Evolutionary conservation across 176 grass and related monocot genomes (phyloP), one percentile per base, ranked within the genome.

Genomic region (Raddia guianensis): DNA sequence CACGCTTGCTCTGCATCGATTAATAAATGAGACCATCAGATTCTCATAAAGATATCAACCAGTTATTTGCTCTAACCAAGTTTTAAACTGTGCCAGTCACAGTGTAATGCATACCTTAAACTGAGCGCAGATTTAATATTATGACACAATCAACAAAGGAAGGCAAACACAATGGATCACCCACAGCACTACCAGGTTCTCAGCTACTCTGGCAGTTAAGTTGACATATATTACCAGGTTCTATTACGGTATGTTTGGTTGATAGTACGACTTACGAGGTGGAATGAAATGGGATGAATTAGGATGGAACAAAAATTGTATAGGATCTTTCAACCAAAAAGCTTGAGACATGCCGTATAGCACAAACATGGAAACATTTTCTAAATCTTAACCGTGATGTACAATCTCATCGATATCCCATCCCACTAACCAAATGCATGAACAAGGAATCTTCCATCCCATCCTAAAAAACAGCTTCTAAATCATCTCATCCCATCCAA

Each of bases 1-100:
- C 95, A 68, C 90, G 88, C 75, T 83, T 98, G 69, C 66, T 93
- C 95, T 98, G 77, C 74, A 81, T 69, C 44, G 49, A 75, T 67
- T 14, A 70, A 68, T 70, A 66, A 76, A 82, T 67, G 12, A 56
- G 27, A 59, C 47, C 49, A 35, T 42, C 33, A 80, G 67, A 66
- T 76, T 35, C 10, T 53, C 56, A 44, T 43, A 80, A 49, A 49
- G 13, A 79, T 20, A 63, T 47, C 50, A 35, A 82, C 50, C 11
- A 9, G 7, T 19, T 58, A 81, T 68, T 70, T 16, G 67, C 3
- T 18, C 49, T 27, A 53, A 53, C 15, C 42, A 76, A 57, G n/a
- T 80, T 72, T 68, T 55, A 6, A 62, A 76, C 43, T 76, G 42
- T 68, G 45, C 12, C 32, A n/a, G n/a, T n/a, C n/a, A 57, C 14